Conservation (phyloP, 805 yeast genomes). For the Starmera caribaea region DNA sequence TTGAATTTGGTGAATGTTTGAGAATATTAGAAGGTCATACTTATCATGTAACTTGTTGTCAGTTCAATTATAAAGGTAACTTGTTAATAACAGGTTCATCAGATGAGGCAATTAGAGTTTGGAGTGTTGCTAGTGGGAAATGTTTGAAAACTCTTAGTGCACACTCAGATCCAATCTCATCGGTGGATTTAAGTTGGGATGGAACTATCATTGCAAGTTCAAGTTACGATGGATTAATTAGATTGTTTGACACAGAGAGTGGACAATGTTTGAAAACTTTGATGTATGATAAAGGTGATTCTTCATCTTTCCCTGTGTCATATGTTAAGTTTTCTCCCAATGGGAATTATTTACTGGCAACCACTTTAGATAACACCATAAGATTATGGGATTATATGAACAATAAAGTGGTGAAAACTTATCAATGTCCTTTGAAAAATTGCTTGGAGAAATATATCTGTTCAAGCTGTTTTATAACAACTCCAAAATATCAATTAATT, state of each 20-base stretch:
- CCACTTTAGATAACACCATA: slow-evolving; percentile 71
- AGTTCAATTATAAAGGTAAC: slow-evolving; percentile 67
- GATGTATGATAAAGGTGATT: slow-evolving; percentile 68
- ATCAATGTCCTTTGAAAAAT: slow-evolving; percentile 19
- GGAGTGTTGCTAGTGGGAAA: slow-evolving; percentile 73
- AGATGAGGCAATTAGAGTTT: slow-evolving; percentile 83
- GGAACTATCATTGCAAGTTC: slow-evolving; percentile 80
- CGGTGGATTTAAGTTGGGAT: slow-evolving; percentile 65
- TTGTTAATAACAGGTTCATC: slow-evolving; percentile 73
- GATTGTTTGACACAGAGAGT: slow-evolving; percentile 78
- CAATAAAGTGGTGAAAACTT: slow-evolving; percentile 73
- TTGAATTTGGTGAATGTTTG: slow-evolving; percentile 38
- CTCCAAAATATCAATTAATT: slow-evolving; percentile 28
- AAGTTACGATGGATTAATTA: slow-evolving; percentile 81
- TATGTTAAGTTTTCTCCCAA: slow-evolving; percentile 70
- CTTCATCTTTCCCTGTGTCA: slow-evolving; percentile 63
- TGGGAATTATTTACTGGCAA: slow-evolving; percentile 67
- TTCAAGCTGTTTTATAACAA: slow-evolving; percentile 39
- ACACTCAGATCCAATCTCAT: slow-evolving; percentile 82
- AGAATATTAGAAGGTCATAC: slow-evolving; percentile 58
- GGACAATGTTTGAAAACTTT: slow-evolving; percentile 91
- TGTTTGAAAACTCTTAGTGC: slow-evolving; percentile 78
- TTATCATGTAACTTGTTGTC: slow-evolving; percentile 67
- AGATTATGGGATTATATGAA: slow-evolving; percentile 83
- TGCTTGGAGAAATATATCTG: slow-evolving; percentile 38